Conservation (phyloP, 106 monocot genomes). For the Gastrodia elata region DNA sequence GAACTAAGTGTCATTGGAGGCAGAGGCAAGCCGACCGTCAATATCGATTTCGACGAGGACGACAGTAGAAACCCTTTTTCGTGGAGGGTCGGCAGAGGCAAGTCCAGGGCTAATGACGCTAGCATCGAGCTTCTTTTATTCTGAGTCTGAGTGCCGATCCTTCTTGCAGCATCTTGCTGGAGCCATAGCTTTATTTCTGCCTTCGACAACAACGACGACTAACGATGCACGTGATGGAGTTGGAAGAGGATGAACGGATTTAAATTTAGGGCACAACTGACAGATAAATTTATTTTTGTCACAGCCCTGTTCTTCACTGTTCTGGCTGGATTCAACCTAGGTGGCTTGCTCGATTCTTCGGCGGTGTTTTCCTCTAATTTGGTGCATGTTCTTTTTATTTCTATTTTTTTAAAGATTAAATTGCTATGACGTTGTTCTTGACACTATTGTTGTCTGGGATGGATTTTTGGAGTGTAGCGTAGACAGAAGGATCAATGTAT, state of each 20-base stretch:
- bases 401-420: no score
- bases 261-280: constrained; percentile 7
- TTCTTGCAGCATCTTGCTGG: constrained; percentile 52
- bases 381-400: constrained; percentile 3
- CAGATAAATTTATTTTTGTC: constrained; percentile 9
- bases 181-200: constrained; percentile 29
- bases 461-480: no score
- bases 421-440: no score
- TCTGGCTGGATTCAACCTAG: constrained; percentile 31
- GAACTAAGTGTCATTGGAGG: neutral
- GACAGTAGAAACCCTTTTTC: constrained; percentile 23
- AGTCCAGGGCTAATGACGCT: constrained; percentile 46
- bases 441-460: no score
- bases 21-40: constrained; percentile 11
- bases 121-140: constrained; percentile 38
- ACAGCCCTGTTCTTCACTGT: constrained; percentile 23
- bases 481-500: no score
- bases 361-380: constrained; percentile 22
- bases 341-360: constrained; percentile 31
- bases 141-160: constrained; percentile 27
- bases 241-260: neutral
- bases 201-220: no score
- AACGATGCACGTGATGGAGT: constrained; percentile 4
- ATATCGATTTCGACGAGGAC: constrained; percentile 23
- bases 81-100: constrained; percentile 16